Conservation (phyloP, 441 rosid species). For the Monsonia emarginata region DNA sequence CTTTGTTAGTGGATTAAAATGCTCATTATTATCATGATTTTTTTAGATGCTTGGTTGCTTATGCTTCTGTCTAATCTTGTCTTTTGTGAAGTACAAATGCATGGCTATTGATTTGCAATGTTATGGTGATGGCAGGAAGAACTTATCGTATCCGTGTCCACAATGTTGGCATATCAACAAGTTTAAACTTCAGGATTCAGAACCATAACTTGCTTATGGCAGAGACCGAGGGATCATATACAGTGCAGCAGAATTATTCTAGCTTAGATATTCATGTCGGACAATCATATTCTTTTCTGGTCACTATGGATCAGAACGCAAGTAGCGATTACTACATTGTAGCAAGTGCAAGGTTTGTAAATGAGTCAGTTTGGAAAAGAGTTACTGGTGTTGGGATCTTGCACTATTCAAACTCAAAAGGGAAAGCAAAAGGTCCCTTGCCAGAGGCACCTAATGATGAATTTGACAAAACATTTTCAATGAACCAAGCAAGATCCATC, state of each 20-base stretch:
- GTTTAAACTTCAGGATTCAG: conserved; percentile 80
- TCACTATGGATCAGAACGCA: conserved; percentile 76
- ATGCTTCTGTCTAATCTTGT: too few relatives aligned
- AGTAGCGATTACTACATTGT: conserved; percentile 63
- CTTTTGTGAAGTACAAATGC: too few relatives aligned
- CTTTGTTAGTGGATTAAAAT: too few relatives aligned
- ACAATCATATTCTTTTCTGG: conserved; percentile 65
- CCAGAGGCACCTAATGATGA: conserved; percentile 76
- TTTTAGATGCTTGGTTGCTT: too few relatives aligned
- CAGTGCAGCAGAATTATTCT: conserved; percentile 62
- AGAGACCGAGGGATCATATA: conserved; percentile 88
- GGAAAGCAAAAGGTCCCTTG: conserved; percentile 49
- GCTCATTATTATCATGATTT: too few relatives aligned
- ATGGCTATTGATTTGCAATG: background rate
- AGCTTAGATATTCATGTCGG: conserved; percentile 83
- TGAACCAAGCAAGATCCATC: conserved; percentile 81
- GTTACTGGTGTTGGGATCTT: conserved; percentile 56
- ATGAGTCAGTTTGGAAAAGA: conserved; percentile 11
- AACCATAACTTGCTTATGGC: conserved; percentile 67
- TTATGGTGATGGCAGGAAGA: conserved; percentile 35
- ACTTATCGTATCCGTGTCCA: conserved; percentile 79
- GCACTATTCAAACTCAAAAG: conserved; percentile 63
- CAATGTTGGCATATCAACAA: conserved; percentile 65
- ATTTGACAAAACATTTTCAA: conserved; percentile 58
- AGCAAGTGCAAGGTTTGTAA: conserved; percentile 65